Percentiles rank a stretch among this genome's conserved stretches.
These are phyloP conservation scores for Ascoidea tarda DNA, from an alignment of 805 yeast species.

Conservation along the genomic window DNA sequence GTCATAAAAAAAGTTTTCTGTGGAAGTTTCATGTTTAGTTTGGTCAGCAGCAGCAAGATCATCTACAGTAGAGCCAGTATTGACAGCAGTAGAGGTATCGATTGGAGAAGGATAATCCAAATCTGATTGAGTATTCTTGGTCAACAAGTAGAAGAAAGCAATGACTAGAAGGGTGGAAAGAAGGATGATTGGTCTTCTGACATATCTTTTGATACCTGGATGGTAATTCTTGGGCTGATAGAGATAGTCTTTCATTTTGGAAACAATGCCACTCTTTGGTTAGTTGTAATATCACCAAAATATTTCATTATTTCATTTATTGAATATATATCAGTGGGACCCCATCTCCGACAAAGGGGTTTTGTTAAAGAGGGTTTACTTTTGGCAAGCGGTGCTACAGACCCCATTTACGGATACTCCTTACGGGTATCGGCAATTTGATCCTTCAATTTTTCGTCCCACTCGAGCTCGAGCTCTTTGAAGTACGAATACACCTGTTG, in stretches of 20 bases:
- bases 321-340: background rate
- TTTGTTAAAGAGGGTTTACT: background rate
- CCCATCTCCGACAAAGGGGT: background rate
- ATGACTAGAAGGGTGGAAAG: background rate
- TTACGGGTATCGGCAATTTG: slow-evolving; percentile 47
- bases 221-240: background rate
- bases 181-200: background rate
- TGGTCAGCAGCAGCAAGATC: too few species aligned
- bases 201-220: background rate
- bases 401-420: background rate
- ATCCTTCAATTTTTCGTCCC: slow-evolving; percentile 64
- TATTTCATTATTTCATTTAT: background rate
- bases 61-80: too few species aligned
- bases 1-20: too few species aligned
- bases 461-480: slow-evolving; percentile 38
- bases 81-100: too few species aligned
- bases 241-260: too few species aligned
- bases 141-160: background rate
- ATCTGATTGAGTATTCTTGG: background rate
- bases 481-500: slow-evolving; percentile 56
- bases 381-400: background rate
- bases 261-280: background rate
- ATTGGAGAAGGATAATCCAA: background rate
- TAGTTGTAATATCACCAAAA: slow-evolving; percentile 3
- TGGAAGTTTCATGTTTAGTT: too few species aligned